Percentiles rank a stretch among this genome's conserved stretches.
Evolutionary conservation across 768 basidiomycete genomes (phyloP).

Genomic region (Calocera viscosa): DNA sequence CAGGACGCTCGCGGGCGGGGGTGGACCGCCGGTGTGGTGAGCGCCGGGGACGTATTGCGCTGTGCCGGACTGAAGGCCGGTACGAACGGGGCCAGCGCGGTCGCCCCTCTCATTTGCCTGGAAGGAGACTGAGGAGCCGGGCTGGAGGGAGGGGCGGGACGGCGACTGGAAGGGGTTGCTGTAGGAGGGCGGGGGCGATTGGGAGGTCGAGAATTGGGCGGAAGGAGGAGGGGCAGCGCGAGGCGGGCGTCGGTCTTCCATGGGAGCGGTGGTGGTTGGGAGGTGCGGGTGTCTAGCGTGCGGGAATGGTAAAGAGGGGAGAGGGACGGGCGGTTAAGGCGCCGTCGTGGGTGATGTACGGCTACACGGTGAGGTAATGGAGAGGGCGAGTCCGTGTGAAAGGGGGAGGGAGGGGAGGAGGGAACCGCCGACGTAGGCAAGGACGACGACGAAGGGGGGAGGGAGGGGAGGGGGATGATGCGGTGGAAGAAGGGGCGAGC

Average conservation of each 20-base stretch:
- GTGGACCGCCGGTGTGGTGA: background rate
- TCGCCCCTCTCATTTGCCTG: conserved; percentile 58
- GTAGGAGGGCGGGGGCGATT: background rate
- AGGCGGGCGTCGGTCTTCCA: conserved; percentile 2
- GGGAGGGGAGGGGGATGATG: background rate
- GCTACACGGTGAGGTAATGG: background rate
- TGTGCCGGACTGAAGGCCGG: conserved; percentile 22
- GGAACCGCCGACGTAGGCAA: background rate
- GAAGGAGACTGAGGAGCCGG: conserved; percentile 42
- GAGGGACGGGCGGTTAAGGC: background rate
- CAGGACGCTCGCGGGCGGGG: background rate
- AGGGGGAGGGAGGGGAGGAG: background rate
- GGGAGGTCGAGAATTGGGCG: background rate
- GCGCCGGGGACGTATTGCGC: background rate
- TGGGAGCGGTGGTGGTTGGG: background rate
- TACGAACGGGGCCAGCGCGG: conserved; percentile 41
- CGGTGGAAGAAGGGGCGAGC: background rate
- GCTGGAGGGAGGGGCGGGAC: conserved; percentile 9
- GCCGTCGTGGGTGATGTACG: background rate
- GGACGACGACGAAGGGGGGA: background rate
- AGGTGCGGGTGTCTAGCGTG: background rate
- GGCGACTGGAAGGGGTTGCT: conserved; percentile 7
- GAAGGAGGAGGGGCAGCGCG: background rate
- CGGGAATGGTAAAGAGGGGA: background rate
- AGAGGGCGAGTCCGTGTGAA: background rate